Base-by-base conservation (phyloP, 2,329 filamentous ascomycete species). In the Trichoderma pleuroti region DNA sequence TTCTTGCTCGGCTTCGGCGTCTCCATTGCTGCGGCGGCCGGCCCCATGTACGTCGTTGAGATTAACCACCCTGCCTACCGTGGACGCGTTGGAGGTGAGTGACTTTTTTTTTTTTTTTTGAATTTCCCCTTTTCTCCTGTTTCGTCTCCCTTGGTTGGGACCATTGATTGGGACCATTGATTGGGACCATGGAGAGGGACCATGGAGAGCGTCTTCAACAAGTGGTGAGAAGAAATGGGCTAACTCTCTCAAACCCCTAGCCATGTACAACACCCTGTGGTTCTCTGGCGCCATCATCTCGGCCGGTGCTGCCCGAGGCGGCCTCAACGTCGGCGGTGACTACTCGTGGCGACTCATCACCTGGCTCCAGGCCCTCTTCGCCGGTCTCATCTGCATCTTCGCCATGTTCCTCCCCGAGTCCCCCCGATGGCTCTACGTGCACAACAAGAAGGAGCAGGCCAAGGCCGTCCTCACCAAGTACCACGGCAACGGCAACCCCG, bases 1-100 rank as follows among this genome's bases (percentile, higher is more conserved):
- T 90, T 90, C 78, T 78, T 90, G 24, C 84, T 90, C 4, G 88
- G 88, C 67, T 90, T 77, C 42, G 76, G 76, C 66, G 83, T 85
- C 30, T 81, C 82, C 54, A 82, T 86, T 72, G 81, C 82, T 21
- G 81, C 65, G 9, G 60, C 72, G 2, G 72, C 68, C 4, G 72
- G 70, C 6, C 70, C 72, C 30, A 73, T 62, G 42, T 85, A 85
- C 74, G 82, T 84, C 21, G 80, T 84, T 26, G 84, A 86, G 74
- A 80, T 84, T 36, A 81, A 81, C 65, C 82, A 84, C 73, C 84
- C 84, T 7, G 82, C 81, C 7, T 84, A 81, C 72, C 81, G 84
- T 63, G 84, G 84, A 63, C 74, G 82, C 26, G 79, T 85, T 30
- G 78, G 78, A 9, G 80, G 77, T 74, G 77, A 72, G 74, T n/a